Percentiles rank a stretch among this genome's conserved stretches.
Evolutionary conservation across 2,329 filamentous ascomycete species (phyloP).

Genomic region (Fusarium piperis): DNA sequence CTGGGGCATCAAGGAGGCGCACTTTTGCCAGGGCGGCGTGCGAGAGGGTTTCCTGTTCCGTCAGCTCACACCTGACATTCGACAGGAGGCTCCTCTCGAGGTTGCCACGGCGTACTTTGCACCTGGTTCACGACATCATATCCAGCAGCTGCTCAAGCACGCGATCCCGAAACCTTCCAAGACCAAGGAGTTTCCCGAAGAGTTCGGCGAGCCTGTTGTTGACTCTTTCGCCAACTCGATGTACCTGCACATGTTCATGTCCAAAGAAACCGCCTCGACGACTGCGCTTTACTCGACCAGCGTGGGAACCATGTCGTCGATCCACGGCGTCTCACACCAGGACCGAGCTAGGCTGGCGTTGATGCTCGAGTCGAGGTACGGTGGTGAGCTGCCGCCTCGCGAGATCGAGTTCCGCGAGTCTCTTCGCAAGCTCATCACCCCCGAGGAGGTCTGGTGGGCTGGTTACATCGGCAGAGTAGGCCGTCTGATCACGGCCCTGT

Average conservation of each 20-base stretch:
- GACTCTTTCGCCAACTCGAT: constrained; percentile 68
- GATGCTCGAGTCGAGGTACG: constrained; percentile 71
- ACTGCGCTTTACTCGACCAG: constrained; percentile 71
- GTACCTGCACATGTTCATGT: constrained; percentile 60
- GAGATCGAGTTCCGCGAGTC: constrained; percentile 65
- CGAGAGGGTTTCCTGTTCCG: constrained; percentile 73
- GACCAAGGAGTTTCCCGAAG: constrained; percentile 46
- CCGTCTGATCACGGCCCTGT: constrained; percentile 65
- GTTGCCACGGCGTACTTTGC: constrained; percentile 67
- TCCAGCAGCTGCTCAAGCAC: constrained; percentile 59
- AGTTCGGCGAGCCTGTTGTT: constrained; percentile 58
- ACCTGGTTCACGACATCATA: constrained; percentile 54
- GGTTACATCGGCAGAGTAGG: constrained; percentile 70
- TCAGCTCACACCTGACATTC: constrained; percentile 56
- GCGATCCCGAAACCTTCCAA: constrained; percentile 54
- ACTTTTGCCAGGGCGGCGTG: constrained; percentile 78
- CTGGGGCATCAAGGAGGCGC: constrained; percentile 65
- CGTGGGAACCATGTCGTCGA: constrained; percentile 68
- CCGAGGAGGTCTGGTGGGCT: constrained; percentile 71
- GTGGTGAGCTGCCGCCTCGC: constrained; percentile 67
- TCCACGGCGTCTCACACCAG: constrained; percentile 70
- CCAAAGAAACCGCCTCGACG: constrained; percentile 64
- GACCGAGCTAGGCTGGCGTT: constrained; percentile 70
- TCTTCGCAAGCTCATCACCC: constrained; percentile 62
- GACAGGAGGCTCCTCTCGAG: constrained; percentile 65